phyloP scores from a whole-genome alignment of 169 alveolate species.

The Eimeria falciformis region DNA sequence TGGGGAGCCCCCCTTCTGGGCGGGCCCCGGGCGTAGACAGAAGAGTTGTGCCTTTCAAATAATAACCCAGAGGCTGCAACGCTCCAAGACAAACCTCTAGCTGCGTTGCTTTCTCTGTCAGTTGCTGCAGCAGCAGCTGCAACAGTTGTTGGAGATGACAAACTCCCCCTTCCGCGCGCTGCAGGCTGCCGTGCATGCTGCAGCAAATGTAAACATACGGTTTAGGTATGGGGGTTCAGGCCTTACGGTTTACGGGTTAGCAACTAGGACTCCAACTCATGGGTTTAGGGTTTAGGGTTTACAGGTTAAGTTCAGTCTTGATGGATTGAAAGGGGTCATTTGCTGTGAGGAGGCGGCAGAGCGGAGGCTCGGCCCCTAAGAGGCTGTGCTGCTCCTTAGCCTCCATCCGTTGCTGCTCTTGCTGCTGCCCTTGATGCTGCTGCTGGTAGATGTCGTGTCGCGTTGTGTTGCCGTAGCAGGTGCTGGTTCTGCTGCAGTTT shows the following conservation, averaged over 20 bases:
- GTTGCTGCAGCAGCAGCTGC: slow-evolving; percentile 64
- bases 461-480: slow-evolving; percentile 25
- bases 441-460: slow-evolving; percentile 3
- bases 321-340: slow-evolving; percentile 37
- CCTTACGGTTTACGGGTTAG: background rate
- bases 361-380: slow-evolving; percentile 36
- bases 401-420: slow-evolving; percentile 38
- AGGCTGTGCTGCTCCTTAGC: slow-evolving; percentile 12
- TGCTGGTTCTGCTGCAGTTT: background rate
- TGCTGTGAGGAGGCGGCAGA: slow-evolving; percentile 35
- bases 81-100: background rate
- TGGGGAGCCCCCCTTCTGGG: background rate
- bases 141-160: slow-evolving; percentile 28
- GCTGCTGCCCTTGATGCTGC: slow-evolving; percentile 32
- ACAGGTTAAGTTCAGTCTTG: slow-evolving; percentile 57
- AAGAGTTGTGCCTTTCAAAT: background rate
- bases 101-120: slow-evolving; percentile 15
- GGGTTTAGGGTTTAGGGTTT: slow-evolving; percentile 25
- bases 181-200: slow-evolving; percentile 62
- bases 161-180: slow-evolving; percentile 38
- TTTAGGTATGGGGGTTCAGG: background rate
- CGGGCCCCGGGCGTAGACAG: background rate
- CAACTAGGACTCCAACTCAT: background rate
- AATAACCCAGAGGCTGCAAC: slow-evolving; percentile 40
- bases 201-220: background rate